A percentile compares a stretch with the other conserved stretches of the same genome.
Conservation (phyloP, 306 rosid genomes). For the Begonia masoniana region DNA sequence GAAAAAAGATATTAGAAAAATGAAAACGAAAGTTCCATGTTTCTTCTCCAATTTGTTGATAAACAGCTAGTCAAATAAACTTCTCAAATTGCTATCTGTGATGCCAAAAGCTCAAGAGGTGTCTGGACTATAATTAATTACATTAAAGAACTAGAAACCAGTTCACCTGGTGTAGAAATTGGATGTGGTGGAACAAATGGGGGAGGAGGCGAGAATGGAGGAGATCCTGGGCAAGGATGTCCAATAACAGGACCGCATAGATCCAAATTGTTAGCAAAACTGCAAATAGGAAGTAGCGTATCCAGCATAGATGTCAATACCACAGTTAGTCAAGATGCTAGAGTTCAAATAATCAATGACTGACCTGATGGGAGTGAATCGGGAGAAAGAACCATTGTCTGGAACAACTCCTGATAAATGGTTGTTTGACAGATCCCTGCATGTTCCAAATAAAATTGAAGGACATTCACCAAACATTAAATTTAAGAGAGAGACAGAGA, state of each 20-base stretch:
- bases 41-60: too few species aligned
- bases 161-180: constrained; percentile 67
- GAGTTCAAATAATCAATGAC: constrained; percentile 6
- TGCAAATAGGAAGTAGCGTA: constrained; percentile 23
- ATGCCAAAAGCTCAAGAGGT: too few species aligned
- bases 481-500: constrained; percentile 5
- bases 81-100: too few species aligned
- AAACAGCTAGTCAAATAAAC: too few species aligned
- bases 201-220: constrained; percentile 99
- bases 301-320: constrained; percentile 12
- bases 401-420: constrained; percentile 84
- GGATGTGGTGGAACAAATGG: constrained; percentile 96
- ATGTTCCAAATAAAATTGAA: constrained; percentile 1
- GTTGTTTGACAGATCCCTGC: constrained; percentile 92
- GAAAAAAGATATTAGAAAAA: too few species aligned
- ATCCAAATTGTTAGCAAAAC: constrained; percentile 90
- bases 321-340: constrained; percentile 5
- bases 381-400: constrained; percentile 92
- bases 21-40: too few species aligned
- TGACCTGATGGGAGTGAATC: constrained; percentile 96
- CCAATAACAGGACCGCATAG: constrained; percentile 99
- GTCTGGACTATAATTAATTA: too few species aligned
- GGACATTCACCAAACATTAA: neutral
- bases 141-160: constrained; percentile 3
- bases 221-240: constrained; percentile 97